Evolutionary conservation across 768 basidiomycete genomes (phyloP).

Genomic region (Boletus tomentosulus): DNA sequence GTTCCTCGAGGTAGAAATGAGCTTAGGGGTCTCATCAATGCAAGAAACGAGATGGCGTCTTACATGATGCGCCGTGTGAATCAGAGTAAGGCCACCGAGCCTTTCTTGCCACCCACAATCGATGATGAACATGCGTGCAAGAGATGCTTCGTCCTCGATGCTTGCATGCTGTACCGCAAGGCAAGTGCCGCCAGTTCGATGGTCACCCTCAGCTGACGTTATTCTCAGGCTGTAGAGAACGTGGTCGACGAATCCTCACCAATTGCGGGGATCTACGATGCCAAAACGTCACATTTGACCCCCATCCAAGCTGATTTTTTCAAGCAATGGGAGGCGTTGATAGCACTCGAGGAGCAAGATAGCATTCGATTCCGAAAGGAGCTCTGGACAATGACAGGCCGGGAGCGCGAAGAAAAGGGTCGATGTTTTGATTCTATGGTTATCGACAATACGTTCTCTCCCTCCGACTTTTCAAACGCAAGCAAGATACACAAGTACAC

Average conservation of each 20-base stretch:
- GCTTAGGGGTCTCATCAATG: constrained; percentile 73
- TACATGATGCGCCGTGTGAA: constrained; percentile 59
- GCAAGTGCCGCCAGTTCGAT: constrained; percentile 32
- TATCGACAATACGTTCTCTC: constrained; percentile 44
- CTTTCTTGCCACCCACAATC: constrained; percentile 83
- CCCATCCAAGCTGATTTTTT: constrained; percentile 70
- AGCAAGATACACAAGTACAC: constrained; percentile 74
- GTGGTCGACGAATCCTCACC: constrained; percentile 49
- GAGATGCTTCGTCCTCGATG: constrained; percentile 76
- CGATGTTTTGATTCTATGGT: constrained; percentile 84
- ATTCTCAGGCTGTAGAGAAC: constrained; percentile 61
- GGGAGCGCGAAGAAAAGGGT: constrained; percentile 74
- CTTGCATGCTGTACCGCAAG: constrained; percentile 93
- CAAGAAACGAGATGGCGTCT: constrained; percentile 79
- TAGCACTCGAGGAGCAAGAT: constrained; percentile 86
- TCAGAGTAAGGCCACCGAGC: constrained; percentile 32
- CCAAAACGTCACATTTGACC: constrained; percentile 80
- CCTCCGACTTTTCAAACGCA: constrained; percentile 20
- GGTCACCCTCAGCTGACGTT: neutral
- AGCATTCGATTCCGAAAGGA: constrained; percentile 81
- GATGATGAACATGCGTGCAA: constrained; percentile 78
- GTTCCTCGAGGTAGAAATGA: constrained; percentile 82
- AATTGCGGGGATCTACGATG: constrained; percentile 63
- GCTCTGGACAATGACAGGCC: constrained; percentile 86
- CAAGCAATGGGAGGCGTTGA: constrained; percentile 82